Base-by-base conservation (phyloP, 2,329 filamentous ascomycete species). In the Exophiala lecanii-corni region DNA sequence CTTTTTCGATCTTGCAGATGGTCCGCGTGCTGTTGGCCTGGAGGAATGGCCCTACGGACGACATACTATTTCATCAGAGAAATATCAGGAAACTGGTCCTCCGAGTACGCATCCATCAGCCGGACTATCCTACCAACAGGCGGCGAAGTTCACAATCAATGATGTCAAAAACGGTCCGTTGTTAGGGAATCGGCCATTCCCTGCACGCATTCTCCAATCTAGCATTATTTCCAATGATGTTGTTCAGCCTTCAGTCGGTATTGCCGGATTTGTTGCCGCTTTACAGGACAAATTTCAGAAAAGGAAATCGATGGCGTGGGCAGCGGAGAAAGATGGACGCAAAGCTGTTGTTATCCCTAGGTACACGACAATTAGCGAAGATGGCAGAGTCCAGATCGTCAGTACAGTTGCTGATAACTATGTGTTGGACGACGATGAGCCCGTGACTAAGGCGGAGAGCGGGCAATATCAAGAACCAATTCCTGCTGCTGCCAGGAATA, bases 31-130 rank as follows among this genome's bases (percentile, higher is more conserved):
- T 59, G 49, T 50, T 54, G 38, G 31, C 9, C 45, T 34, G 10
- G 51, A 55, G 9, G 41, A 42, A 9, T 55, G 48, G 48, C 45
- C 47, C 7, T 55, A 55, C 35, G 51, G 53, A 15, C 43, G 51
- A 19, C 42, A 52, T 19, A 55, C 53, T 9, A 43, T 55, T n/a
- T 36, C 53, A 12, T 46, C 70, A 5, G 46, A 63, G 7, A 65
- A 67, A 43, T 75, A 74, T 54, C 64, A 64, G 23, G 55, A 60
- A 21, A 59, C 59, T 19, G 74, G 73, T 2, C 76, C 76, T 15
- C 76, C 78, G 1, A 73, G 72, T 45, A 83, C 81, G 5, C 81
- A 84, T 60, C 80, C 81, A 2, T 80, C 76, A 3, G 80, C 76
- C 3, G 81, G 81, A 50, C 66, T 84, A 4, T 74, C 75, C 10